Evolutionary conservation across 371 early-diverging fungal species (phyloP), one percentile per base, ranked within the genome.

Genomic region (Mucor piriformis): DNA sequence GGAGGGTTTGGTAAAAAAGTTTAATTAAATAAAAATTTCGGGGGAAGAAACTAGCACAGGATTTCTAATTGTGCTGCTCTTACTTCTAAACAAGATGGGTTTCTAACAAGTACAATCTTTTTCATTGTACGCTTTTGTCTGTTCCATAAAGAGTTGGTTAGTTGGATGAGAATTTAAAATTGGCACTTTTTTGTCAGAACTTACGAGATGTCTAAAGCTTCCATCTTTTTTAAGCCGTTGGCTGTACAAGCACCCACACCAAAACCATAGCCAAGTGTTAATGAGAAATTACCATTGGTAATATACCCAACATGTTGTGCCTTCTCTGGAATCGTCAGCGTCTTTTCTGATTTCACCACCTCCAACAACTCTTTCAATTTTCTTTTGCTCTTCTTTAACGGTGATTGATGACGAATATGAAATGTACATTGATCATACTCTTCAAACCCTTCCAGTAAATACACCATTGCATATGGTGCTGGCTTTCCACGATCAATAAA

Each of bases 231-330:
- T 15, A 86, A 34, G 0, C 83, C 81, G 11, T 48, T 43, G 0
- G 74, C 63, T 27, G 83, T 74, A 42, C 85, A 84, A 33, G 81
- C 80, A 27, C 86, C 86, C 54, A 86, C 72, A 12, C 86, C 90
- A 47, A 76, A 77, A 38, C 88, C 87, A 40, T 80, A 61, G 4
- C 91, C 93, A 32, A 82, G 72, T 11, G 77, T 70, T 42, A 87
- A 81, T 13, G 91, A 89, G 53, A 82, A 90, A 15, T 82, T 79
- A 2, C 90, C 91, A 4, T 86, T 84, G 1, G 90, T 91, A 25
- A 91, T 68, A 57, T 87, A 90, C 3, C 93, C 93, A 55, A 91
- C 75, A 16, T 84, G 72, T 10, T 63, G 44, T 67, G 67, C 3
- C 60, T 59, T 37, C 56, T 38, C 15, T 27, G 68, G 68, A 8